Percentiles rank a stretch among this genome's conserved stretches.
phyloP scores from a whole-genome alignment of 805 yeast species.

The Myxozyma geophila region DNA sequence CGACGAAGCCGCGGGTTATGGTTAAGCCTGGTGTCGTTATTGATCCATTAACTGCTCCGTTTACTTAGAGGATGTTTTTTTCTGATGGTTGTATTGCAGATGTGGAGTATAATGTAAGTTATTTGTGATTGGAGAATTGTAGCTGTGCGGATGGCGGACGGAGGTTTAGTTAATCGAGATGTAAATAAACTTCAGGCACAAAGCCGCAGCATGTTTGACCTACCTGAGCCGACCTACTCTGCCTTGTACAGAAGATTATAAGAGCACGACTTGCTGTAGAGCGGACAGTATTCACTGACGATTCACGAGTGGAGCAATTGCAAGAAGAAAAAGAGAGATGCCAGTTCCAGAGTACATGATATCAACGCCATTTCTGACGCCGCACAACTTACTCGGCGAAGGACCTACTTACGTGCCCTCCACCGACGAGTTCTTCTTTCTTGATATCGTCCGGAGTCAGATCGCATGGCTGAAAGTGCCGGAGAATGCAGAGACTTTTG shows the following conservation, averaged over 20 bases:
- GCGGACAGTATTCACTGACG: no score
- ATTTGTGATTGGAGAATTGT: no score
- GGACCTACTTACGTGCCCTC: slow-evolving; percentile 45
- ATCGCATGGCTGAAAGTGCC: slow-evolving; percentile 20
- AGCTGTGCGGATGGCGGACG: no score
- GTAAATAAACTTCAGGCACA: no score
- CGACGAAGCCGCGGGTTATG: slow-evolving; percentile 86
- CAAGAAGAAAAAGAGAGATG: neutral
- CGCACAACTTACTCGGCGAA: slow-evolving; percentile 41
- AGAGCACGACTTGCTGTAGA: no score
- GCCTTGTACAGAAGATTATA: no score
- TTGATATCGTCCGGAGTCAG: slow-evolving; percentile 41
- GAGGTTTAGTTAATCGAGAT: no score
- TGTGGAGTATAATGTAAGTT: neutral
- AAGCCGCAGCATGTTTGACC: no score
- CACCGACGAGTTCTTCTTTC: slow-evolving; percentile 42
- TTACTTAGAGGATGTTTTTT: slow-evolving; percentile 38
- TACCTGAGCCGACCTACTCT: no score
- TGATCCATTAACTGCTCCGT: slow-evolving; percentile 90
- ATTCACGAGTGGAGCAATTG: neutral
- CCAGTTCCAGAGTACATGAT: slow-evolving; percentile 22
- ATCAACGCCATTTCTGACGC: slow-evolving; percentile 35
- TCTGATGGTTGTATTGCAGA: neutral
- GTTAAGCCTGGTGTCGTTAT: slow-evolving; percentile 87
- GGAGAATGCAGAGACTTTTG: neutral